phyloP scores from a whole-genome alignment of 208 protist genomes.

The Trypanosoma vivax region DNA sequence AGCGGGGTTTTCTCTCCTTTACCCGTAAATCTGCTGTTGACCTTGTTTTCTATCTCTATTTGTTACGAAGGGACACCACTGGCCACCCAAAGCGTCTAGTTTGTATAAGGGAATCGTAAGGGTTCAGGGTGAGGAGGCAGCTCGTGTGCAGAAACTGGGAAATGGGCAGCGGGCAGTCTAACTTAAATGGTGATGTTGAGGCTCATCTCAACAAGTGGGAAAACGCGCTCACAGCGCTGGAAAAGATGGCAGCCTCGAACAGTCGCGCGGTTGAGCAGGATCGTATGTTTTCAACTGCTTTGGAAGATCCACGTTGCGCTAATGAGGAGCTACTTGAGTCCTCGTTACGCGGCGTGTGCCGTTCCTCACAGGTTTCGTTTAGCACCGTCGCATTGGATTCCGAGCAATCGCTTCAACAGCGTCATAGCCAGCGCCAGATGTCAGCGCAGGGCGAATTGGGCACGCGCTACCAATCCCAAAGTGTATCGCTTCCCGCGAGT shows the following conservation, averaged over 20 bases:
- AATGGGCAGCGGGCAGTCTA: slow-evolving; percentile 58
- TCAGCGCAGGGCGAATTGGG: not conserved
- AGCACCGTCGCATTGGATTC: slow-evolving; percentile 18
- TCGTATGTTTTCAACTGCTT: slow-evolving; percentile 36
- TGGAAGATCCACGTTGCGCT: slow-evolving; percentile 1
- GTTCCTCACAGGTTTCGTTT: slow-evolving; percentile 72
- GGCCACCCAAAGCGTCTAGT: too few species aligned
- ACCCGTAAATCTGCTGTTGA: too few species aligned
- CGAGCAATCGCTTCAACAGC: not conserved
- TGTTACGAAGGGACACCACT: too few species aligned
- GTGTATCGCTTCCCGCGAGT: slow-evolving; percentile 1
- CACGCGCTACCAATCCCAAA: not conserved
- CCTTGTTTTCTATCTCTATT: not conserved
- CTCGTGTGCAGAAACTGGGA: not conserved
- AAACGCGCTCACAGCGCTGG: slow-evolving; percentile 46
- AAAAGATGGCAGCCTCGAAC: slow-evolving; percentile 46
- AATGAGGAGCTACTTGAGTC: slow-evolving; percentile 21
- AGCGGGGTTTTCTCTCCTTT: too few species aligned
- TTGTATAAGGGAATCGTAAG: not conserved
- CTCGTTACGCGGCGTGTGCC: slow-evolving; percentile 17
- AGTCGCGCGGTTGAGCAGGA: slow-evolving; percentile 50
- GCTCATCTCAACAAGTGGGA: slow-evolving; percentile 76
- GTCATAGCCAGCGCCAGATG: not conserved
- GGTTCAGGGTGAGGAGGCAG: not conserved
- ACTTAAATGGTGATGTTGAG: slow-evolving; percentile 26